Percentiles rank a stretch among this genome's conserved stretches.
Conservation (phyloP, 306 rosid species). For the Nissolia schottii region DNA sequence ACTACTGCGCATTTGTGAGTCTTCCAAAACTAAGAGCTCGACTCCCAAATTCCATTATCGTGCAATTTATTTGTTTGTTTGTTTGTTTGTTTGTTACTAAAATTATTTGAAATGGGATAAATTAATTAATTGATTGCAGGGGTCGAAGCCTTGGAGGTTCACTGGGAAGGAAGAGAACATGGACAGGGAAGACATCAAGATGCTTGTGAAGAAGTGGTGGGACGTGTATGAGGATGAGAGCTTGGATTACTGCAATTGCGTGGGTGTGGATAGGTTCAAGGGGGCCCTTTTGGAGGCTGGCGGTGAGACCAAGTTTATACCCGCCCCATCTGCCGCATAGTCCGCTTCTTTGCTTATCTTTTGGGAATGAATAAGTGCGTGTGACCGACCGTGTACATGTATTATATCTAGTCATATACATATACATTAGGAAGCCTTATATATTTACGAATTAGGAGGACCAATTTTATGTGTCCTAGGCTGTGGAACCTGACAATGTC, state of each 20-base stretch:
- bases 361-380: neutral
- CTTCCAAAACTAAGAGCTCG: neutral
- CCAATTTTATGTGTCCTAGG: conserved; percentile 18
- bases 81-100: neutral
- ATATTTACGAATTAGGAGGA: conserved; percentile 23
- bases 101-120: too few species aligned
- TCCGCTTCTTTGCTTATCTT: neutral
- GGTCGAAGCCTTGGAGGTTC: conserved; percentile 92
- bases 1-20: conserved; percentile 82
- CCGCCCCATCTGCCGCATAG: conserved; percentile 59
- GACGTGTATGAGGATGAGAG: conserved; percentile 69
- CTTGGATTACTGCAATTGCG: conserved; percentile 40
- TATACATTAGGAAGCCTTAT: too few species aligned
- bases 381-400: neutral
- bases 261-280: conserved; percentile 11
- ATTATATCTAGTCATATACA: too few species aligned
- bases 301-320: conserved; percentile 2
- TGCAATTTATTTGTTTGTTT: too few species aligned
- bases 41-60: neutral
- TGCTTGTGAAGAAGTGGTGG: conserved; percentile 80
- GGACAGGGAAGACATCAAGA: conserved; percentile 78
- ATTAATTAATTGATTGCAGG: conserved; percentile 30
- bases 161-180: conserved; percentile 71
- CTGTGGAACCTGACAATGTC: neutral
- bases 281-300: conserved; percentile 30